Base-by-base conservation (phyloP, 371 early-diverging fungal genomes). In the Encephalitozoon intestinalis region DNA sequence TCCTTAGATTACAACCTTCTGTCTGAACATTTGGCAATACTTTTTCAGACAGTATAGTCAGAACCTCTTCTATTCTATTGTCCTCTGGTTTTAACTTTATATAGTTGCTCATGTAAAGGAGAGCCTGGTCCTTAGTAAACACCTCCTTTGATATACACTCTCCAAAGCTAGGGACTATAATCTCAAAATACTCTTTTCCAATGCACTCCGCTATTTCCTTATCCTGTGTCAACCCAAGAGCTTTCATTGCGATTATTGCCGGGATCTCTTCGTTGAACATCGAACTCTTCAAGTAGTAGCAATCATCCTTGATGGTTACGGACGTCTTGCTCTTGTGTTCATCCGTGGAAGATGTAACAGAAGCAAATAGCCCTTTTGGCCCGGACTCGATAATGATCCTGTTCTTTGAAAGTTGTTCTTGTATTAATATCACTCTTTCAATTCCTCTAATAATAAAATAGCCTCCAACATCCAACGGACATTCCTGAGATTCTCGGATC, bases 351-450 rank as follows among this genome's bases (percentile, higher is more conserved):
- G 79, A 86, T 31, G 92, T 92, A 4, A 95, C 95, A 67, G 87
- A 89, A 41, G 93, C 92, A 52, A 86, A 85, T 54, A 94, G 89
- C 0, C 94, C 94, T 80, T 90, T 91, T 37, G 89, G 86, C 77
- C 97, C 97, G 0, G 87, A 86, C 72, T 97, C 96, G 21, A 97
- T 92, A 82, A 98, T 92, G 73, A 99, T 99, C 86, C 99, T 90
- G 87, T 98, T 99, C 86, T 97, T 97, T n/a, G 94, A 92, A 83
- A 99, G 87, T 79, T 99, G 99, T 87, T 99, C 99, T 85, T 99
- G 99, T 28, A 99, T 95, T 68, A 98, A 82, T 87, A 98, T 94
- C 4, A 98, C 98, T 85, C 96, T 94, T 85, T 99, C 99, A 0
- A 92, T 90, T 30, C 99, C 99, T 58, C 92, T 91, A 64, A 96